Base-by-base conservation (phyloP, 129 eudicot species). In the Escallonia herrerae region DNA sequence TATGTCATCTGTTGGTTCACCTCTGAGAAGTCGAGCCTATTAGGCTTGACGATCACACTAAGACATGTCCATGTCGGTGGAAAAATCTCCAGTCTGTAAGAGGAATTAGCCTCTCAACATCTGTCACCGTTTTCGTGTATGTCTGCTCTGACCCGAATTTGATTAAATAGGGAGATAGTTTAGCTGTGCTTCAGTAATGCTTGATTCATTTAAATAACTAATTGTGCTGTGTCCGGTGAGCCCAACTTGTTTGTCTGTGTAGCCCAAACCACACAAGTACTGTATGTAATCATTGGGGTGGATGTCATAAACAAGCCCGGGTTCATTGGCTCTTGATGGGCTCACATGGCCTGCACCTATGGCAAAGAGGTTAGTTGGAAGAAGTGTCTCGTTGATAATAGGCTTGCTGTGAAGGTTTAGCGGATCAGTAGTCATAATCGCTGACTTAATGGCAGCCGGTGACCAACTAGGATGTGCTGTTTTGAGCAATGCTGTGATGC, bases 401-500 rank as follows among this genome's bases (percentile, higher is more conserved):
- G 76, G 72, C 0, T 64, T 4, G 1, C 40, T 41, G 2, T 78
- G 56, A 8, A 55, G 77, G 70, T 75, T 79, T 62, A 76, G 60
- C 7, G 56, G 22, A 38, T 73, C 62, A n/a, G 87, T 81, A 2
- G 87, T 85, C 93, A 85, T 85, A 58, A 85, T 82, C 0, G 91
- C 85, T 0, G 91, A 84, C 62, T 84, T 84, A 1, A 84, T 84
- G 11, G 80, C 93, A 6, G 87, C 93, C 2, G 87, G 88, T 14
- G 93, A 79, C 93, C 93, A 86, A 42, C 69, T 80, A 38, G 93
- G 88, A 44, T 86, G 93, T 46, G 73, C 70, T 43, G 85, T 79
- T 65, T 82, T 85, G 64, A 82, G 77, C 71, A 85, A 46, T 1
- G 93, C 85, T 12, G 88, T 85, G 5, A 82, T 59, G 15, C 93